These are phyloP conservation scores for Castanea sativa DNA, from an alignment of 306 rosid species.

Conservation along the genomic window DNA sequence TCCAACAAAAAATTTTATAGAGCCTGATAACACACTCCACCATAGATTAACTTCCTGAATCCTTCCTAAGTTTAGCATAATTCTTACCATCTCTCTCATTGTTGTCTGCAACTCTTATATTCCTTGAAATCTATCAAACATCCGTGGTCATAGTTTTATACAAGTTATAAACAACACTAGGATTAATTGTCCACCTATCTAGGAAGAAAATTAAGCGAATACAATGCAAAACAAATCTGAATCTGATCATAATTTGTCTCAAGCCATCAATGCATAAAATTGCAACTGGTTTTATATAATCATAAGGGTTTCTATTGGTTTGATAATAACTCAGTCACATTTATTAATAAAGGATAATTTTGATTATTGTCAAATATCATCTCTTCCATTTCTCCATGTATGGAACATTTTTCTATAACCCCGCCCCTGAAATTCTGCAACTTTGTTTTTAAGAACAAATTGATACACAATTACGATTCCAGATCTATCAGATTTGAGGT, in stretches of 20 bases:
- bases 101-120: not conserved
- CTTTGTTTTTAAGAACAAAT: not conserved
- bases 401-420: not conserved
- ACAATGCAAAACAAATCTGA: not conserved
- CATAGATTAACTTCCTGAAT: not conserved
- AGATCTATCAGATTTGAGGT: not conserved
- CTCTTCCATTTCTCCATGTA: not conserved
- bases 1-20: not conserved
- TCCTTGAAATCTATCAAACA: not conserved
- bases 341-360: not conserved
- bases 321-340: not conserved
- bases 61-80: not conserved
- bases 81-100: not conserved
- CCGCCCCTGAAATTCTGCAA: not conserved
- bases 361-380: not conserved
- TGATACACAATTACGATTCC: not conserved
- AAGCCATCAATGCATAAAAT: not conserved
- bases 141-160: not conserved
- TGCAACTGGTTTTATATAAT: not conserved
- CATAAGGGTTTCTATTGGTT: not conserved
- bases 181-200: not conserved
- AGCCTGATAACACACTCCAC: conserved; percentile 2
- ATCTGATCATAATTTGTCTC: not conserved
- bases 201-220: not conserved
- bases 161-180: not conserved